phyloP scores from a whole-genome alignment of 2,329 filamentous ascomycete genomes.

The Aspergillus niger region DNA sequence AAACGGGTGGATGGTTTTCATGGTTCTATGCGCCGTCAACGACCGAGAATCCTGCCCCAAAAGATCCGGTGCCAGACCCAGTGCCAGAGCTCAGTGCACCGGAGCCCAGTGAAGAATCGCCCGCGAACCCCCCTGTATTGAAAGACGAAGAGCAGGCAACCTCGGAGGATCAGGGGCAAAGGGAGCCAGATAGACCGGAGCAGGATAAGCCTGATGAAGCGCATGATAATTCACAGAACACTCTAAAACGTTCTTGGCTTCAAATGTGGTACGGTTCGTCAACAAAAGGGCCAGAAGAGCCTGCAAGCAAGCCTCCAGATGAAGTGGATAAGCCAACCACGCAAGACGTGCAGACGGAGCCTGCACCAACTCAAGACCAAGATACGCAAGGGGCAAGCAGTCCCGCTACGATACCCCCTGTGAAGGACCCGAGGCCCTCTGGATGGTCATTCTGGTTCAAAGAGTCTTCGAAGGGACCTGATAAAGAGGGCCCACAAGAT shows the following conservation, averaged over 20 bases:
- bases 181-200: slow-evolving; percentile 17
- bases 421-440: slow-evolving; percentile 31
- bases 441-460: slow-evolving; percentile 48
- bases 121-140: slow-evolving; percentile 12
- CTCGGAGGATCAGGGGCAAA: slow-evolving; percentile 10
- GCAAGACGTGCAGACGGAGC: slow-evolving; percentile 13
- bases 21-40: slow-evolving; percentile 38
- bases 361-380: slow-evolving; percentile 18
- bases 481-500: slow-evolving; percentile 28
- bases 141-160: slow-evolving; percentile 16
- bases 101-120: slow-evolving; percentile 17
- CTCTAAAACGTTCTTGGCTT: slow-evolving; percentile 47
- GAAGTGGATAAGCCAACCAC: slow-evolving; percentile 17
- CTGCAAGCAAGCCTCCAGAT: slow-evolving; percentile 19
- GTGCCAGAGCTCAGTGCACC: no score
- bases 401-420: slow-evolving; percentile 24
- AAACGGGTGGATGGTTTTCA: slow-evolving; percentile 38
- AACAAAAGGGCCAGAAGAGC: slow-evolving; percentile 28
- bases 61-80: slow-evolving; percentile 2
- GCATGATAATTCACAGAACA: slow-evolving; percentile 9
- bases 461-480: slow-evolving; percentile 32
- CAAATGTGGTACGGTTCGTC: slow-evolving; percentile 46
- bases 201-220: slow-evolving; percentile 17
- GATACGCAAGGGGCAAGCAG: slow-evolving; percentile 23
- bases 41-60: slow-evolving; percentile 12